Conservation (phyloP, 345 rosid species). For the Camelina laxa region DNA sequence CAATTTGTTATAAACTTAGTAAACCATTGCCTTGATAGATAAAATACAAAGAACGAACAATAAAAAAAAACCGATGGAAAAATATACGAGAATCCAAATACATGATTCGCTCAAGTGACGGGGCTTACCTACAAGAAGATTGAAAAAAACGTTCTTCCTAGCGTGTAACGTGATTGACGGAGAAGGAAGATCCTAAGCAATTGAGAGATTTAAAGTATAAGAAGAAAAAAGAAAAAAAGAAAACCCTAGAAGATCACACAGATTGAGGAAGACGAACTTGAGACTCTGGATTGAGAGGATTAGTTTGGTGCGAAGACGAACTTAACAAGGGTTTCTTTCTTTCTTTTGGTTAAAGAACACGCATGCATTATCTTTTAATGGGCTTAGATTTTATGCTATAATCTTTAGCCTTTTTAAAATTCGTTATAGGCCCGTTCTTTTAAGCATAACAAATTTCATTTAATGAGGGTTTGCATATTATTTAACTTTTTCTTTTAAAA, state of each 20-base stretch:
- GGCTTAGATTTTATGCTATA: conserved; percentile 1
- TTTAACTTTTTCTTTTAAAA: no score
- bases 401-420: neutral
- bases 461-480: no score
- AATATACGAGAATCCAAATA: neutral
- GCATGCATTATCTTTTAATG: conserved; percentile 7
- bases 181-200: neutral
- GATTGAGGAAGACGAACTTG: conserved; percentile 29
- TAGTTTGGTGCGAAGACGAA: neutral
- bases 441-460: no score
- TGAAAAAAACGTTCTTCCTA: neutral
- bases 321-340: neutral
- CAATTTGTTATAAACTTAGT: conserved; percentile 19
- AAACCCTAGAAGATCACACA: conserved; percentile 32
- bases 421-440: neutral
- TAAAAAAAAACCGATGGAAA: neutral
- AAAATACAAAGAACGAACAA: neutral
- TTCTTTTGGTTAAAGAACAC: neutral
- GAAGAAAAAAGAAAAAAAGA: neutral
- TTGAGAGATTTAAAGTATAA: neutral
- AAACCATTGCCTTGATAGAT: neutral
- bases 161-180: neutral
- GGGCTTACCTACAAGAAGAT: conserved; percentile 20
- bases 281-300: conserved; percentile 15
- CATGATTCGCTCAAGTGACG: neutral